Evolutionary conservation across 73 alveolate genomes (phyloP).

Genomic region (Tetrahymena borealis): DNA sequence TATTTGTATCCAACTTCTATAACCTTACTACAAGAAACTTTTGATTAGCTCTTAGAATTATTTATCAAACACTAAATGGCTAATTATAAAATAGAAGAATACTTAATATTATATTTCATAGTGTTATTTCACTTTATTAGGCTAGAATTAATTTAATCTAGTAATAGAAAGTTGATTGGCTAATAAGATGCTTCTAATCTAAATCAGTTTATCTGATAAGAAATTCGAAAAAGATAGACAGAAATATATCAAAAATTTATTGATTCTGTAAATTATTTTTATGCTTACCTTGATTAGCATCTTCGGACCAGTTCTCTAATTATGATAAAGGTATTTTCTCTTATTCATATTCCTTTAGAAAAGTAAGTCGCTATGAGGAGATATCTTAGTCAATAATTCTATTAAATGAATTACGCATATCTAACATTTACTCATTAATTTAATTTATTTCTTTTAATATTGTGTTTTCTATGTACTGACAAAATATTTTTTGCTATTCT

Average conservation of each 20-base stretch:
- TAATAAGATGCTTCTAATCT: too few relatives aligned
- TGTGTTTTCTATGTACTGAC: neutral
- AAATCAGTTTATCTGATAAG: too few relatives aligned
- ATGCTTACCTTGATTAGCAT: neutral
- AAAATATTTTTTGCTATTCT: neutral
- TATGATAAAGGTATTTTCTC: neutral
- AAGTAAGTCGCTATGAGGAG: neutral
- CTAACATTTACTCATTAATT: neutral
- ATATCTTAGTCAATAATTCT: neutral
- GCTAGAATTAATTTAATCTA: too few relatives aligned
- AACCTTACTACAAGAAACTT: neutral
- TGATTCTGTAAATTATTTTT: too few relatives aligned
- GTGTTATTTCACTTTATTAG: too few relatives aligned
- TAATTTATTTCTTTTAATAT: neutral
- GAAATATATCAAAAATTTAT: too few relatives aligned
- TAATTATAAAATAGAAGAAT: neutral
- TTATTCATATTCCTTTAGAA: neutral
- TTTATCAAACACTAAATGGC: neutral
- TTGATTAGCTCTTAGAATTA: neutral
- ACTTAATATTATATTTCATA: too few relatives aligned
- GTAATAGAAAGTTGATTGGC: too few relatives aligned
- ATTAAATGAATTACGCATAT: neutral
- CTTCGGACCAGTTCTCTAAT: neutral
- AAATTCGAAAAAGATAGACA: too few relatives aligned
- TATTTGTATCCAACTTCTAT: neutral